A percentile compares a stretch with the other conserved stretches of the same genome.
These are phyloP conservation scores for Leishmania amazonensis DNA, from an alignment of 208 protist species.

Conservation along the genomic window DNA sequence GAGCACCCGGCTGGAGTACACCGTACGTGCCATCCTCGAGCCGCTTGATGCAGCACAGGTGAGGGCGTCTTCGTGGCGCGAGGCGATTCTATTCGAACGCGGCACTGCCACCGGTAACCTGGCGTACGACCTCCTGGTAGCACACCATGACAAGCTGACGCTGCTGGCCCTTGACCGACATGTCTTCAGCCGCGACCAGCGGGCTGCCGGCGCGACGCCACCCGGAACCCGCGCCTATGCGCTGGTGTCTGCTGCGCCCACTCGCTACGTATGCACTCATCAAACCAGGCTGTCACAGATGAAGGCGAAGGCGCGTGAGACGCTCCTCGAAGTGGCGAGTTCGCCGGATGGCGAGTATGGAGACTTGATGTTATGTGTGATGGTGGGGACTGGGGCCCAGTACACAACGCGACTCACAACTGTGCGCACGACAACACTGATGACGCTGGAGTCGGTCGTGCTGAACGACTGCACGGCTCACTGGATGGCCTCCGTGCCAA, in stretches of 20 bases:
- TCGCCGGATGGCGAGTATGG: slow-evolving; percentile 27
- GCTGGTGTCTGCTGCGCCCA: slow-evolving; percentile 15
- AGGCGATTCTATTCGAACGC: slow-evolving; percentile 21
- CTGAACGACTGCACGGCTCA: slow-evolving; percentile 21
- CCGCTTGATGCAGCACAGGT: slow-evolving; percentile 6
- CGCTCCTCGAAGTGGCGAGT: slow-evolving; percentile 20
- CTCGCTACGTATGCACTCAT: slow-evolving; percentile 28
- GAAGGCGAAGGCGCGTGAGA: slow-evolving; percentile 8
- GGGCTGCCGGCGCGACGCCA: neutral
- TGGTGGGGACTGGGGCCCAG: slow-evolving; percentile 13
- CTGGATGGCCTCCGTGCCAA: slow-evolving; percentile 36
- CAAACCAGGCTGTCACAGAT: slow-evolving; percentile 17
- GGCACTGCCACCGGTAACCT: slow-evolving; percentile 9
- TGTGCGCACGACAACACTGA: slow-evolving; percentile 19
- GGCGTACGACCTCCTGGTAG: slow-evolving; percentile 26
- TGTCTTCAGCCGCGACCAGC: slow-evolving; percentile 9
- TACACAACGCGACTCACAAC: slow-evolving; percentile 20
- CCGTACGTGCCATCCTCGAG: slow-evolving; percentile 25
- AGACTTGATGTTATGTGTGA: slow-evolving; percentile 26
- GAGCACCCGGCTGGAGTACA: slow-evolving; percentile 24
- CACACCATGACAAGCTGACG: slow-evolving; percentile 21
- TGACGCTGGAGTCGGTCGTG: slow-evolving; percentile 24
- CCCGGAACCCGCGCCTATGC: slow-evolving; percentile 3
- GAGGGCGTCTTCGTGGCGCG: slow-evolving; percentile 13
- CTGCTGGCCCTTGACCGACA: slow-evolving; percentile 25